These are phyloP conservation scores for Pouteria glomerata DNA, from an alignment of 148 eudicot genomes.

Conservation along the genomic window DNA sequence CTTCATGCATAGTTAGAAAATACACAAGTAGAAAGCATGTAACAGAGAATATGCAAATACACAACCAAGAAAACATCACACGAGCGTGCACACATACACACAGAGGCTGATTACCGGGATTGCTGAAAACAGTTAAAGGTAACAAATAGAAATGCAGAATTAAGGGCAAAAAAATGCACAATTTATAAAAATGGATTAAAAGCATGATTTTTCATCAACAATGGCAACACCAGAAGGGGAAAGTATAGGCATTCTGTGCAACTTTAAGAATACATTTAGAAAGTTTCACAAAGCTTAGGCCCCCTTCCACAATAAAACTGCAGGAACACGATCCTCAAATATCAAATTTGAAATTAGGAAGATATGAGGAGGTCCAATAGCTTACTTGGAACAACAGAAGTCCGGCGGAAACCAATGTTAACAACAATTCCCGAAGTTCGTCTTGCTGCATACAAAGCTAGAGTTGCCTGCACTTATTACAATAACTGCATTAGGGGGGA, in stretches of 20 bases:
- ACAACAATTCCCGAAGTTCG: constrained; percentile 87
- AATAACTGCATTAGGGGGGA: constrained; percentile 13
- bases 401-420: constrained; percentile 84
- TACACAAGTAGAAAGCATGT: background rate
- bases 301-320: background rate
- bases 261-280: background rate
- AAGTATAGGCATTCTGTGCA: background rate
- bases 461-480: constrained; percentile 53
- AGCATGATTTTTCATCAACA: background rate
- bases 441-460: constrained; percentile 84
- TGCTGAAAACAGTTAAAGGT: too few species aligned
- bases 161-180: too few species aligned
- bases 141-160: too few species aligned
- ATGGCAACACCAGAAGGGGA: background rate
- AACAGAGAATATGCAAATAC: background rate
- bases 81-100: too few species aligned
- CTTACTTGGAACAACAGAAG: constrained; percentile 87
- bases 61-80: too few species aligned
- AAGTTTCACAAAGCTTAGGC: background rate
- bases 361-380: background rate
- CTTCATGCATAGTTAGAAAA: constrained; percentile 4
- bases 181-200: background rate
- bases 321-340: background rate
- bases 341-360: background rate
- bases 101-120: too few species aligned